Conservation (phyloP, 768 basidiomycete genomes). For the Calocybe indica region DNA sequence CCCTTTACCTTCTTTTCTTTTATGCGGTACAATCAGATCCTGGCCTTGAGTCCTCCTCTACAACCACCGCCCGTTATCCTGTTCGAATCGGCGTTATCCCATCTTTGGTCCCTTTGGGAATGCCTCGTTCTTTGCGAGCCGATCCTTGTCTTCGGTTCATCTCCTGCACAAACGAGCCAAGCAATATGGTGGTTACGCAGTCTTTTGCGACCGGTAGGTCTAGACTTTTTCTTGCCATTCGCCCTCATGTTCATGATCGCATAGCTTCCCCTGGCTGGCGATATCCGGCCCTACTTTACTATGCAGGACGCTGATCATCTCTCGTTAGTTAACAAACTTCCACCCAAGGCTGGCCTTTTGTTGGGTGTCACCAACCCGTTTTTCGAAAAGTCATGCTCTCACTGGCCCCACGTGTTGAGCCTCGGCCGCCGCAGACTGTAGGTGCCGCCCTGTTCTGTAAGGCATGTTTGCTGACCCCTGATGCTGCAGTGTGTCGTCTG, state of each 20-base stretch:
- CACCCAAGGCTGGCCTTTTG: constrained; percentile 71
- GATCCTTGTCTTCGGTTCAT: constrained; percentile 73
- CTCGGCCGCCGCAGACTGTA: constrained; percentile 49
- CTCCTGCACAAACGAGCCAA: constrained; percentile 79
- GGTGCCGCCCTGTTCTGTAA: constrained; percentile 11
- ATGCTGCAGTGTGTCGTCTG: neutral
- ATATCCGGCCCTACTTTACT: constrained; percentile 92
- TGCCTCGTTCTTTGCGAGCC: constrained; percentile 89
- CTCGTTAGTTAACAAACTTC: constrained; percentile 70
- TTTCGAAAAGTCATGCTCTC: constrained; percentile 69
- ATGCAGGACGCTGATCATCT: constrained; percentile 89
- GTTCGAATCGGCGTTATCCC: constrained; percentile 58
- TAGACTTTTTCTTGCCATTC: neutral
- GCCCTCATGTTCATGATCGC: neutral
- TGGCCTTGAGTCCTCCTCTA: constrained; percentile 59
- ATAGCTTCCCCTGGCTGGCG: constrained; percentile 77
- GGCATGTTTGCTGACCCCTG: neutral
- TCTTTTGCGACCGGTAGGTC: constrained; percentile 69
- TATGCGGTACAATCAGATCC: constrained; percentile 37
- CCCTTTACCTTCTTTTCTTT: neutral
- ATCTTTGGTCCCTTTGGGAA: constrained; percentile 90
- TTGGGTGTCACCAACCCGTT: constrained; percentile 89
- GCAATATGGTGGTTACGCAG: constrained; percentile 92
- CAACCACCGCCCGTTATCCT: constrained; percentile 51
- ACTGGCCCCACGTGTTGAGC: constrained; percentile 84